Evolutionary conservation across 345 rosid genomes (phyloP).

Genomic region (Citrus sinensis): DVS_A1.0 CM039162.1:7692501-7693000

Average conservation of each 20-base stretch:
- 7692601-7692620: not conserved
- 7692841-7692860: not conserved
- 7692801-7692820: not conserved
- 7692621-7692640: not conserved
- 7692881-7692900: not conserved
- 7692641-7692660: not conserved
- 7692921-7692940: not conserved
- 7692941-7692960: not conserved
- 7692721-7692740: not conserved
- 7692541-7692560: not conserved
- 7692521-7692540: not conserved
- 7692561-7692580: not conserved
- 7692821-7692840: not conserved
- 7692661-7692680: not conserved
- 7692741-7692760: not conserved
- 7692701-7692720: not conserved
- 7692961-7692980: not conserved
- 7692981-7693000: not conserved
- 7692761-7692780: not conserved
- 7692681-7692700: not conserved
- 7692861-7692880: not conserved
- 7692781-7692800: not conserved
- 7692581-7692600: not conserved
- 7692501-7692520: not conserved
- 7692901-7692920: not conserved